Evolutionary conservation across 1,284 basidiomycete genomes (phyloP).

Genomic region (Papiliotrema laurentii): DNA sequence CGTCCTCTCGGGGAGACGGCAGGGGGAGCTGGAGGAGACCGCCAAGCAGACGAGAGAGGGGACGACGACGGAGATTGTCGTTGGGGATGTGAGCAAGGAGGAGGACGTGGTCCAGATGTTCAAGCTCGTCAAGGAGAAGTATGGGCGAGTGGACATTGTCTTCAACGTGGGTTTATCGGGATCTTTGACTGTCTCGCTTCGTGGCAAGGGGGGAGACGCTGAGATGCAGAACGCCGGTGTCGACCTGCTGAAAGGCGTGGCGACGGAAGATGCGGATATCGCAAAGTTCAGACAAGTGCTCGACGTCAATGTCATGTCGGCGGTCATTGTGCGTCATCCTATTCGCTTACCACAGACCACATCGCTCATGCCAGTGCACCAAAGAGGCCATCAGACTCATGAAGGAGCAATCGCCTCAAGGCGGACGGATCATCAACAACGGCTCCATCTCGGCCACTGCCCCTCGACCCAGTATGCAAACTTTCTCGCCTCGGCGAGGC

Average conservation of each 20-base stretch:
- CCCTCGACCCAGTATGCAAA: slow-evolving; percentile 56
- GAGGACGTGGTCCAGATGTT: slow-evolving; percentile 60
- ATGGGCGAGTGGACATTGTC: slow-evolving; percentile 62
- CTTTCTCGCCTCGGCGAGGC: background rate
- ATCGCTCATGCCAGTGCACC: slow-evolving; percentile 50
- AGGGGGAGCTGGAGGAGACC: slow-evolving; percentile 58
- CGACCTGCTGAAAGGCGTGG: slow-evolving; percentile 53
- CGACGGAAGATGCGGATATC: slow-evolving; percentile 56
- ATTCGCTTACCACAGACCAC: background rate
- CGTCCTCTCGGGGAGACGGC: slow-evolving; percentile 56
- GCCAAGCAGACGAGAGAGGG: slow-evolving; percentile 47
- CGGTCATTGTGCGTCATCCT: slow-evolving; percentile 53
- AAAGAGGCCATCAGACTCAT: slow-evolving; percentile 66
- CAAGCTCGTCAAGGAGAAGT: slow-evolving; percentile 45
- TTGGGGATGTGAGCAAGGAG: slow-evolving; percentile 62
- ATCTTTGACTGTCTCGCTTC: too few relatives aligned
- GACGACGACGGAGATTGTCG: slow-evolving; percentile 48
- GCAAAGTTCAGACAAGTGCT: slow-evolving; percentile 60
- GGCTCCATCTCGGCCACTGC: slow-evolving; percentile 69
- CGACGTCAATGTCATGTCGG: slow-evolving; percentile 62
- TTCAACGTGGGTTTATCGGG: slow-evolving; percentile 69
- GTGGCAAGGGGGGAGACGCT: too few relatives aligned
- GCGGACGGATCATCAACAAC: slow-evolving; percentile 77
- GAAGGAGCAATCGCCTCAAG: slow-evolving; percentile 63
- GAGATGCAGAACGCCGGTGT: slow-evolving; percentile 52